These are phyloP conservation scores for Mimosa pudica DNA, from an alignment of 306 rosid genomes.

Conservation along the genomic window DNA sequence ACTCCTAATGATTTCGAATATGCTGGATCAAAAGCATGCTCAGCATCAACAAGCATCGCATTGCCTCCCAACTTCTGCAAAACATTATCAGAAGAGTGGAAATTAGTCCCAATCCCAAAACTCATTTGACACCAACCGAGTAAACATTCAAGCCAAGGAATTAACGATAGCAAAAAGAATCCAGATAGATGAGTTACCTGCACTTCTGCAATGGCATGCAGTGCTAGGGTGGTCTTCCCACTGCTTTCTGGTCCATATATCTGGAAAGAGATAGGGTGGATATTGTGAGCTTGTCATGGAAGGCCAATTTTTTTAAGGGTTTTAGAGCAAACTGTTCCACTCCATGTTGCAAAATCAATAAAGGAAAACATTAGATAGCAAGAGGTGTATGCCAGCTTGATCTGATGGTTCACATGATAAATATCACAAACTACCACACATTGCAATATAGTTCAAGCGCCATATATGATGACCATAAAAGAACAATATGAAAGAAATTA, in stretches of 20 bases:
- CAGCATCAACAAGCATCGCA: constrained; percentile 99
- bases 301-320: constrained; percentile 4
- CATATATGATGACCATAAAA: constrained; percentile 3
- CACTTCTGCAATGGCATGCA: constrained; percentile 97
- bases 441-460: constrained; percentile 14
- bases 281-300: constrained; percentile 16
- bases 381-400: constrained; percentile 10
- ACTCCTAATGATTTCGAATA: constrained; percentile 96
- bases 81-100: constrained; percentile 37
- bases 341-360: constrained; percentile 15
- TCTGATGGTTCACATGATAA: background rate
- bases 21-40: constrained; percentile 98
- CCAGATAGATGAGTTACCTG: constrained; percentile 59
- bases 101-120: constrained; percentile 36
- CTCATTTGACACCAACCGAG: background rate
- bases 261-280: constrained; percentile 46
- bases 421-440: constrained; percentile 2
- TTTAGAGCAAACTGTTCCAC: constrained; percentile 9
- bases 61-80: constrained; percentile 94
- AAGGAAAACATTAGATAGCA: constrained; percentile 13
- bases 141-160: background rate
- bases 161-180: constrained; percentile 25
- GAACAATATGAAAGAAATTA: background rate
- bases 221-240: constrained; percentile 97
- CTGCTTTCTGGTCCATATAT: constrained; percentile 99